Percentiles rank a stretch among this genome's conserved stretches.
phyloP scores from a whole-genome alignment of 305 asterid species.

The Ilex paraguariensis region DNA sequence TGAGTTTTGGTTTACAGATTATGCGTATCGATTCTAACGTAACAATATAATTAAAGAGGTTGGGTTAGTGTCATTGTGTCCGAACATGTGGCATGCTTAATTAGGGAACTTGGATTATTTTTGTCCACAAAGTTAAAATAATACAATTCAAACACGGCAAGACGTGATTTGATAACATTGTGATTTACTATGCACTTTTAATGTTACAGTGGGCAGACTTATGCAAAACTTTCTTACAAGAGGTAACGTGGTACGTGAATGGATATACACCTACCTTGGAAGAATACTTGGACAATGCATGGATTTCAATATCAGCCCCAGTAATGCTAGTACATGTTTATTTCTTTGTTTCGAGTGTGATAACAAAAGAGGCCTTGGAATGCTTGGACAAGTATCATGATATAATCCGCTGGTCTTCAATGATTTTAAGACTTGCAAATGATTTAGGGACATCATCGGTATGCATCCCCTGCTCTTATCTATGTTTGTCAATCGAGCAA shows the following conservation, averaged over 20 bases:
- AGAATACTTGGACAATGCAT: conserved; percentile 43
- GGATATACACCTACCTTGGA: conserved; percentile 39
- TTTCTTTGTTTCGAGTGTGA: conserved; percentile 31
- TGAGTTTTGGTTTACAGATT: too few relatives aligned
- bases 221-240: conserved; percentile 37
- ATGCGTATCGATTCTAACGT: too few relatives aligned
- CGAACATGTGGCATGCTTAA: too few relatives aligned
- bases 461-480: conserved; percentile 2
- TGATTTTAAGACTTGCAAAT: conserved; percentile 45
- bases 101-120: too few relatives aligned
- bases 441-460: conserved; percentile 72
- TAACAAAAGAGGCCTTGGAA: conserved; percentile 28
- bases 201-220: conserved; percentile 47
- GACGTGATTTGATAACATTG: too few relatives aligned
- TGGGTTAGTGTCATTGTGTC: too few relatives aligned
- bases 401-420: conserved; percentile 38
- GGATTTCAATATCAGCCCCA: conserved; percentile 51
- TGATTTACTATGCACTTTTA: background rate
- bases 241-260: conserved; percentile 54
- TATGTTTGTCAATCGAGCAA: too few relatives aligned
- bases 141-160: background rate
- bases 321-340: conserved; percentile 32
- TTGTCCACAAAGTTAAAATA: background rate
- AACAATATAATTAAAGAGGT: too few relatives aligned
- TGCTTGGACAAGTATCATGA: conserved; percentile 29